Base-by-base conservation (phyloP, 1,284 basidiomycete species). In the Ganoderma resinaceum region DNA sequence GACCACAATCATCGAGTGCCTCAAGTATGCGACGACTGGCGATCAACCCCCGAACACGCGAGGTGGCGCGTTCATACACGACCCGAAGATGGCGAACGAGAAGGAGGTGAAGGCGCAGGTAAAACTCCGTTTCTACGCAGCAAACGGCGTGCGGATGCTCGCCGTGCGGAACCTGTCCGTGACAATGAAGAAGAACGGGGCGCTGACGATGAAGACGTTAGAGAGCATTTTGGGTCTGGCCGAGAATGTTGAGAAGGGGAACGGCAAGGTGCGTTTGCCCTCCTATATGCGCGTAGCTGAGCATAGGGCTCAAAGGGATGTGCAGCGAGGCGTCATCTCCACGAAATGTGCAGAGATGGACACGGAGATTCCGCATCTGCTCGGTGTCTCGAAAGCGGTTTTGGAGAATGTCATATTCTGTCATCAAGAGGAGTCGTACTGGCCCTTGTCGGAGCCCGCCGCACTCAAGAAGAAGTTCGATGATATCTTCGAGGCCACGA, bases 321-420 rank as follows among this genome's bases (percentile, higher is more conserved):
- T 26, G 29, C 55, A 97, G 96, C 84, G 96, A 73, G 92, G 89
- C 26, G 91, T 90, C 3, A 96, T 98, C 67, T 98, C 96, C 2
- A 98, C 96, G 0, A 98, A 97, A 81, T 98, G 96, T 75, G 95
- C 96, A 2, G 97, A 98, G 80, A 93, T 99, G 86, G 97, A 99
- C 77, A 83, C 89, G 18, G 98, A 99, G 80, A 96, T 99, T 57
- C 96, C 97, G 6, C 87, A 92, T 68, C 83, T 95, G 14, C 88
- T 99, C n/a, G 98, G 98, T 55, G 97, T 99, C 2, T 98, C 96
- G 14, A 97, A 95, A 79, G 92, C 97, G 8, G 97, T 99, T 61
- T 89, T 99, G 26, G 97, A 99, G 77, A 99, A 98, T 78, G 97
- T 99, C 76, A 99, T 99, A 70, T 99, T 99, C 78, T 99, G 98